A percentile compares a stretch with the other conserved stretches of the same genome.
Evolutionary conservation across 202 grass and related monocot species (phyloP).

Genomic region (Zoysia matrella): DNA sequence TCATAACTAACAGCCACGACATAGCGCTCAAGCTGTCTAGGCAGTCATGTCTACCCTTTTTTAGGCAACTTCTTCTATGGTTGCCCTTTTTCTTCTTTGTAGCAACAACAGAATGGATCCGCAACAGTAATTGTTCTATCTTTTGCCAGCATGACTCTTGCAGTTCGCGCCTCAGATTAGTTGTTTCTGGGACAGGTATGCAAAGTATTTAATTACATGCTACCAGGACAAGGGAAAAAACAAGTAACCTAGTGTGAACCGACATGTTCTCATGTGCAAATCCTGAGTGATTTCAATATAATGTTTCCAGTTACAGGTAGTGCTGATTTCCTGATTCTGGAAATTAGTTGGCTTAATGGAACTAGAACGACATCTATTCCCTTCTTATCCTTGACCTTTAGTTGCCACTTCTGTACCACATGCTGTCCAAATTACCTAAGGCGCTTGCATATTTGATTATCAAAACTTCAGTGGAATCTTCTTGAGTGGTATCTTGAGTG

Average conservation of each 20-base stretch:
- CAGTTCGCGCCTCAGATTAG: not conserved
- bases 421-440: not conserved
- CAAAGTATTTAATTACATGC: conserved; percentile 5
- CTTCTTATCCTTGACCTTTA: not conserved
- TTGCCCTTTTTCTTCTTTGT: not conserved
- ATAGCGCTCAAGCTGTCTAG: not conserved
- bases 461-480: not conserved
- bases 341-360: not conserved
- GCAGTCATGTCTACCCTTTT: not conserved
- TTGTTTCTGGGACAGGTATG: not conserved
- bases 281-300: not conserved
- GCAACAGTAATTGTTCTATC: not conserved
- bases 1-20: not conserved
- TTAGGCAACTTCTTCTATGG: not conserved
- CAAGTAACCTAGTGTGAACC: not conserved
- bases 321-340: not conserved
- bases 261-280: not conserved
- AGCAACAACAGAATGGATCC: not conserved
- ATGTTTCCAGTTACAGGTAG: not conserved
- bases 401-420: not conserved
- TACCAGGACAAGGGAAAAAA: not conserved
- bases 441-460: not conserved
- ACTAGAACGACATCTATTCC: not conserved
- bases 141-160: not conserved
- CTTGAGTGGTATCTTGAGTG: conserved; percentile 6